Evolutionary conservation across 495 filamentous ascomycete species (phyloP).

Genomic region (Emericellopsis terricola): DNA sequence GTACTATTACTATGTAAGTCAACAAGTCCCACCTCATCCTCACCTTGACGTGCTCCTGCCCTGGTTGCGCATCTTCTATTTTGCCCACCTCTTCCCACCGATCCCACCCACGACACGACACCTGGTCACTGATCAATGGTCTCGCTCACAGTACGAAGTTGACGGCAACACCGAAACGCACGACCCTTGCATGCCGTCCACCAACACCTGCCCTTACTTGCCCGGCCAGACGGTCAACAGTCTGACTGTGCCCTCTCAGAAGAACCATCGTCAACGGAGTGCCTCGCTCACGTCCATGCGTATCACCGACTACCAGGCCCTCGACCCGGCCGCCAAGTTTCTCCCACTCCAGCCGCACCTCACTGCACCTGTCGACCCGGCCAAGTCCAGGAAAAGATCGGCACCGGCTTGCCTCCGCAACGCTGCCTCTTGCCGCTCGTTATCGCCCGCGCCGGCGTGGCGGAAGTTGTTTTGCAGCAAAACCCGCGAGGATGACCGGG

Average conservation of each 20-base stretch:
- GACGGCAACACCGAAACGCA: constrained; percentile 57
- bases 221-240: constrained; percentile 77
- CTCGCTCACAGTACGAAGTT: constrained; percentile 47
- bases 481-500: constrained; percentile 6
- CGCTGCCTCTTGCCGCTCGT: constrained; percentile 25
- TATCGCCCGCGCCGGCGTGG: constrained; percentile 28
- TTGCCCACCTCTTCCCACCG: not conserved
- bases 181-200: constrained; percentile 50
- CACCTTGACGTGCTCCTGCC: constrained; percentile 4
- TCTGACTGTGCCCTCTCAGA: constrained; percentile 59
- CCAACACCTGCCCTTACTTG: constrained; percentile 66
- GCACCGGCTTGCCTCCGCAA: constrained; percentile 32
- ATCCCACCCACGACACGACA: not conserved
- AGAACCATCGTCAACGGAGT: constrained; percentile 29
- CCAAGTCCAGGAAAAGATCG: constrained; percentile 31
- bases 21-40: not conserved
- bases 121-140: constrained; percentile 6
- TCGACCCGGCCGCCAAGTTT: constrained; percentile 64
- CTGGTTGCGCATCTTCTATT: not conserved
- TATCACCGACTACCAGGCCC: constrained; percentile 42
- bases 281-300: constrained; percentile 30
- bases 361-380: constrained; percentile 17
- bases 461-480: constrained; percentile 23
- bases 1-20: constrained; percentile 83
- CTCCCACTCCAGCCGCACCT: constrained; percentile 9